Base-by-base conservation (phyloP, 2,329 filamentous ascomycete species). In the Mycosphaerelloides madeirae region DNA sequence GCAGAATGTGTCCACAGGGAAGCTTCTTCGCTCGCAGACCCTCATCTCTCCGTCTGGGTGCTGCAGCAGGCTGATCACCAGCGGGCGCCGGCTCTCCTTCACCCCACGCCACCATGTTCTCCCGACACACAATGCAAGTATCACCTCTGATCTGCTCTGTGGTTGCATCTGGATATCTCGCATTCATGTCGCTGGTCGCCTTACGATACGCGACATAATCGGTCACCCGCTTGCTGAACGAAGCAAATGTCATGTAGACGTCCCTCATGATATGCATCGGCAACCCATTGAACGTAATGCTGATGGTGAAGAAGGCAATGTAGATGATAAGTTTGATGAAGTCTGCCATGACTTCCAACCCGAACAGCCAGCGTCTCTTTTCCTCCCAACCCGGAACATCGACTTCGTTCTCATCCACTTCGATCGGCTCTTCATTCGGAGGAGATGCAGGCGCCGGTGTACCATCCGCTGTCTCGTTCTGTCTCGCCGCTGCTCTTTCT, bases 201-300 rank as follows among this genome's bases (percentile, higher is more conserved):
- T 88, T 88, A 45, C 90, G 83, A 65, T 97, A 98, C 48, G 87
- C 83, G 53, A 95, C 71, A 54, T 96, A 85, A 54, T 95, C 90
- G 51, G 83, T 78, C n/a, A 97, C 80, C 9, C 91, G 79, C 69
- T 93, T 94, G 50, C 87, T 77, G 65, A 98, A 96, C 2, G 91
- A 95, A 40, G 90, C 80, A 39, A 91, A 84, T 0, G 93, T 97
- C 70, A 98, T 81, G 68, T 96, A 95, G 16, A 97, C 80, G 64
- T 98, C 93, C 43, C 93, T 79, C 71, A 98, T 85, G 46, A 98
- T 97, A 62, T 98, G 93, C 50, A 98, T 94, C 0, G 93, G 93
- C 22, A 98, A 75, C 9, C 91, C 93, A 64, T 95, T 96, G 73
- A 97, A 97, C 19, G 82, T 84, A 59, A 96, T 81, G 14, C 97